Evolutionary conservation across 2,329 filamentous ascomycete species (phyloP), one percentile per base, ranked within the genome.

Genomic region (Cladobotryum mycophilum): DNA sequence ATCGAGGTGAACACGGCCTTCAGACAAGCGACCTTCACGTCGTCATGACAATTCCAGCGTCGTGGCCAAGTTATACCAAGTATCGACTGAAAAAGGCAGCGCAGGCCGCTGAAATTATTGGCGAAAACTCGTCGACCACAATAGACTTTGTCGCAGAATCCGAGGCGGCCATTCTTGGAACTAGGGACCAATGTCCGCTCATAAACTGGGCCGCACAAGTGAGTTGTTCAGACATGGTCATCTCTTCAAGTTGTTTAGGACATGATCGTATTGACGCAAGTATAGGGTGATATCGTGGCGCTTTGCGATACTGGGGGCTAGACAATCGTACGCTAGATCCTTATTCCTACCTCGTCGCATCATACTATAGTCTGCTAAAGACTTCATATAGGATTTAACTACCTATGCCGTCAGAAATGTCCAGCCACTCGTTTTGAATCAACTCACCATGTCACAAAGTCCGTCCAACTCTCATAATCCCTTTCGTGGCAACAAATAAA

Each of bases 1-100:
- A 20, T 20, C 20, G 20, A 20, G 20, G 20, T 20, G 20, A 20
- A 55, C 8, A 62, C 63, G 0, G 15, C 45, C 0, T 66, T 1
- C 53, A 60, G 0, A 47, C 48, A n/a, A 50, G 56, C 5, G 59
- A 30, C 0, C 60, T 72, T 14, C 63, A 67, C 14, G 57, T 75
- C 4, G 63, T 73, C 3, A 53, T 71, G 4, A 74, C 72, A 0
- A 25, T 75, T 0, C 71, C 72, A 1, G 71, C 72, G 0, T 72
- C 74, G 11, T 75, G 72, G 71, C 65, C 67, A 0, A 56, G 63
- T 0, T 69, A 70, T 41, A 64, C 67, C 3, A 60, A 62, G 3
- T 12, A 47, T 0, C 49, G 60, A 0, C 74, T 75, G 71, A 53
- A 58, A 0, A 43, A 61, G 1, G 71, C 70, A 0, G 61, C 61